These are phyloP conservation scores for Penicillium crystallinum DNA, from an alignment of 495 filamentous ascomycete species.

Conservation along the genomic window DNA sequence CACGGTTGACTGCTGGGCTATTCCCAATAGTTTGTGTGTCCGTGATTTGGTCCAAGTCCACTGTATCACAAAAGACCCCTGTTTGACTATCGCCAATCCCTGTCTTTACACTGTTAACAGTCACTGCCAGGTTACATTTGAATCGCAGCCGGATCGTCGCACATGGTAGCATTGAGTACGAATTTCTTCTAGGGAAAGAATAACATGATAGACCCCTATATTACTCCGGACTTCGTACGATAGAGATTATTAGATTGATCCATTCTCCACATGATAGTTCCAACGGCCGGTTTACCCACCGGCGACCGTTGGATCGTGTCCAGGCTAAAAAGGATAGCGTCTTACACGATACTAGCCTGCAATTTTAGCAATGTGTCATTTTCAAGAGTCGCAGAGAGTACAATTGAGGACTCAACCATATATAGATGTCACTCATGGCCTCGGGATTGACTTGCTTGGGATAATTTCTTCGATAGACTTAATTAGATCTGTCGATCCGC, in stretches of 20 bases:
- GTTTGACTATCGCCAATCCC: background rate
- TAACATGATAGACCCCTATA: background rate
- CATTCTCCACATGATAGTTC: slow-evolving; percentile 4
- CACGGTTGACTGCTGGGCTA: background rate
- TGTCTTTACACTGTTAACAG: background rate
- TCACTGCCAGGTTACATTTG: slow-evolving; percentile 1
- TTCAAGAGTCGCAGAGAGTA: background rate
- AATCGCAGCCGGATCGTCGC: background rate
- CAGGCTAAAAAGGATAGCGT: background rate
- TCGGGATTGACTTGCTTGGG: background rate
- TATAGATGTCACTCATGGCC: background rate
- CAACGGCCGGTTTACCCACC: background rate
- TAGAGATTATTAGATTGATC: background rate
- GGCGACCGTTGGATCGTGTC: slow-evolving; percentile 1
- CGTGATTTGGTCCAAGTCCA: background rate
- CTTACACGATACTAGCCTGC: background rate
- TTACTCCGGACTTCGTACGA: background rate
- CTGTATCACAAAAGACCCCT: slow-evolving; percentile 1
- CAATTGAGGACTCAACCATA: no score
- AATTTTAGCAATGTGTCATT: background rate
- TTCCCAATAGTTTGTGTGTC: background rate
- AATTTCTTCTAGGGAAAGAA: no score
- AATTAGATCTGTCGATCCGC: background rate
- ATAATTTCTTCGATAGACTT: background rate
- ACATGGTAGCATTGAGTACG: background rate